A percentile compares a stretch with the other conserved stretches of the same genome.
Conservation (phyloP, 768 basidiomycete species). For the Suillus brevipes region DNA sequence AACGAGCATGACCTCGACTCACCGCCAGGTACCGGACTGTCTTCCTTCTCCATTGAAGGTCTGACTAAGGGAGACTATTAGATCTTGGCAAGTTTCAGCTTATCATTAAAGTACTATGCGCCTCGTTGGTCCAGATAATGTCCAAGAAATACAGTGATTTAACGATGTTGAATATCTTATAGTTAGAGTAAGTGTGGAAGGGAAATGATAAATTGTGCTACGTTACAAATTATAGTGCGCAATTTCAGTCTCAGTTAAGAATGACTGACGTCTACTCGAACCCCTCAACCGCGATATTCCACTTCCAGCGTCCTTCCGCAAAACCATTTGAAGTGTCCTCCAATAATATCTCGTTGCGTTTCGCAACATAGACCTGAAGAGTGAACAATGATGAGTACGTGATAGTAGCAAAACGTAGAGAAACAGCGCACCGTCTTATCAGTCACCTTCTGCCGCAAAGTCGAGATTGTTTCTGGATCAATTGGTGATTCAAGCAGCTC, state of each 20-base stretch:
- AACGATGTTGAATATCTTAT: not conserved
- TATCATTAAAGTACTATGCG: not conserved
- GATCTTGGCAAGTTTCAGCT: not conserved
- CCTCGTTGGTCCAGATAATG: not conserved
- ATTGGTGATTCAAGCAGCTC: constrained; percentile 92
- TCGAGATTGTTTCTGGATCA: constrained; percentile 79
- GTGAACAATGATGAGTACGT: not conserved
- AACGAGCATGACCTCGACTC: too few relatives aligned
- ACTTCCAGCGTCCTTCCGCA: constrained; percentile 80
- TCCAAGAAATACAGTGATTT: constrained; percentile 6
- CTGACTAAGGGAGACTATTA: not conserved
- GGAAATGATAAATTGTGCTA: not conserved
- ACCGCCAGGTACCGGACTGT: too few relatives aligned
- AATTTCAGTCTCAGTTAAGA: not conserved
- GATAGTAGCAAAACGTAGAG: not conserved
- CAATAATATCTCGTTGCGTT: constrained; percentile 91
- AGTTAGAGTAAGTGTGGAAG: constrained; percentile 1
- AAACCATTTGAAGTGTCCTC: constrained; percentile 94
- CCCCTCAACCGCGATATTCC: constrained; percentile 73
- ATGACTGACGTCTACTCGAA: constrained; percentile 47
- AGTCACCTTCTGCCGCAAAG: constrained; percentile 87
- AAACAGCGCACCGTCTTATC: constrained; percentile 78
- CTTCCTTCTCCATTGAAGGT: not conserved
- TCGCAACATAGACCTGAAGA: constrained; percentile 86
- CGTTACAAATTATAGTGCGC: not conserved